These are phyloP conservation scores for Sclerotinia sclerotiorum DNA, from an alignment of 2,329 filamentous ascomycete species.

Conservation along the genomic window DNA sequence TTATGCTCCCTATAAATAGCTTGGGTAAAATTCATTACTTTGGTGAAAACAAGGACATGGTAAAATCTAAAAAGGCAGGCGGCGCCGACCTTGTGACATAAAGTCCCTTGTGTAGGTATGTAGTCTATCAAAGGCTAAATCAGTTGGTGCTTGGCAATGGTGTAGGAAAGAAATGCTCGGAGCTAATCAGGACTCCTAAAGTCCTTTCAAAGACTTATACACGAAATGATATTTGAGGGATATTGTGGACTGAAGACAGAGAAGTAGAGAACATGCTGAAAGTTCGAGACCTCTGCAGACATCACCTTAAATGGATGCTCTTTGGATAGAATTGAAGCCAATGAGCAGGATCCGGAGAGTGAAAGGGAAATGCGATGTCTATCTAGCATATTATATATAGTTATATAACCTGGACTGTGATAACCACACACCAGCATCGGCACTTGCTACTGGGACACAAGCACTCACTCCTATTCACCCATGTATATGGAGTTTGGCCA, in stretches of 20 bases:
- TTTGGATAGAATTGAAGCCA: not conserved
- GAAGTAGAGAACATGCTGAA: not conserved
- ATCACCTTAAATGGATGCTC: not conserved
- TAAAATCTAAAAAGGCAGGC: slow-evolving; percentile 38
- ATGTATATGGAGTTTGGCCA: not conserved
- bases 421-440: not conserved
- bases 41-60: no score
- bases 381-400: not conserved
- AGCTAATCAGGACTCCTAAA: not conserved
- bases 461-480: not conserved
- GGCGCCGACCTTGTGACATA: slow-evolving; percentile 39
- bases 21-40: no score
- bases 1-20: slow-evolving; percentile 34
- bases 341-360: no score
- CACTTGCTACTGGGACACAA: not conserved
- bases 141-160: not conserved
- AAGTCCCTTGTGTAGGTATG: slow-evolving; percentile 24
- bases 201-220: not conserved
- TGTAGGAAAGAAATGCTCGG: no score
- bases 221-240: not conserved
- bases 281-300: not conserved
- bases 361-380: not conserved
- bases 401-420: not conserved
- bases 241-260: not conserved
- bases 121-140: slow-evolving; percentile 3